Base-by-base conservation (phyloP, 2,329 filamentous ascomycete genomes). In the Coniochaeta sp. region DNA sequence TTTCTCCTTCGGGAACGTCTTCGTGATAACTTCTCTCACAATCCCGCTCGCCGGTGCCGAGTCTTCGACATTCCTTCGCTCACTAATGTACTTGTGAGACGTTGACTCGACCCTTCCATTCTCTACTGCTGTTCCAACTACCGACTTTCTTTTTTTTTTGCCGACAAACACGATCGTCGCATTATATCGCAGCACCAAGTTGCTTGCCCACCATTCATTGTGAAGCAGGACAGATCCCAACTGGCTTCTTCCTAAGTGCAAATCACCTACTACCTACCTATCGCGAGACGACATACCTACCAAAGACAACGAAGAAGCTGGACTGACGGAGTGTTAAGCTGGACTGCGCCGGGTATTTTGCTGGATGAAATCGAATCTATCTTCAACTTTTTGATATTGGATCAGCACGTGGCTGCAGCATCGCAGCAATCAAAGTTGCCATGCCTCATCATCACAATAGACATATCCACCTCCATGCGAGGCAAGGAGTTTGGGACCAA, bases 371-470 rank as follows among this genome's bases (percentile, higher is more conserved):
- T 22, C 31, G 31, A 38, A 19, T 22, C 31, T 19, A 3, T 28
- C 54, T 34, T 36, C 33, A 28, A 17, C 24, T 52, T 31, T 5
- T 52, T 52, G 43, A 47, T 47, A 22, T 52, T 14, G 12, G 6
- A 26, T 26, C 44, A 50, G 11, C 24, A 44, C 6, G 17, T 22
- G 40, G 40, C 17, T 19, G 6, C 40, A 22, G 6, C 40, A 44
- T 7, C 40, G 40, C 11, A 38, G 40, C n/a, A 22, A 44, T 6
- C 22, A 50, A 26, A 38, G n/a, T 26, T 34, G 43, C 56, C 17
- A 70, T 69, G 66, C 62, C 64, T 52, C 58, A 55, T 44, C 63
- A 64, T 33, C 62, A 60, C 34, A 67, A 71, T 60, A 64, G 66
- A 62, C 65, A 67, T 59, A 68, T 69, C 58, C 52, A 58, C 61